Base-by-base conservation (phyloP, 768 basidiomycete genomes). In the Kwoniella newhampshirensis region DNA sequence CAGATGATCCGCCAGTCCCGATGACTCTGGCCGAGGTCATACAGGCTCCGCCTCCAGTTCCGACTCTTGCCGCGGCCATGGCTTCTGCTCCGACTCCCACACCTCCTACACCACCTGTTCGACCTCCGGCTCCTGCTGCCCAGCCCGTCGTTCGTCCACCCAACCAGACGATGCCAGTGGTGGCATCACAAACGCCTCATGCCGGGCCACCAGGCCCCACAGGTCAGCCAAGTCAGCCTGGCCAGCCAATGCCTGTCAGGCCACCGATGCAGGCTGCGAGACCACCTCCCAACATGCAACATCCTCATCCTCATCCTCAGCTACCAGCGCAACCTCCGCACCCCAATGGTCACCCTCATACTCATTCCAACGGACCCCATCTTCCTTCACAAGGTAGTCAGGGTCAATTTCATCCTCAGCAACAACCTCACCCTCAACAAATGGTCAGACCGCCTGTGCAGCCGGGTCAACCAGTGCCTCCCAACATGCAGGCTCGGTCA, bases 1-100 rank as follows among this genome's bases (percentile, higher is more conserved):
- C 55, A 17, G 47, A 6, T 57, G 21, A 26, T 9, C 27, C 12
- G 39, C 23, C 49, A 21, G 7, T 18, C 23, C 7, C 44, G n/a
- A 20, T 35, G 25, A 11, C 30, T 7, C 15, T 28, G 48, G 9
- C 30, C 26, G 48, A 30, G 30, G 30, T 25, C 13, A 26, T 46
- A 5, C 37, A 42, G 8, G 40, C 49, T 43, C 17, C 40, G 25
- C 52, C 32, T 21, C 37, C 54, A 7, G 39, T 43, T 4, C 59
- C 60, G 9, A 52, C 57, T 6, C 49, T 63, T 15, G 56, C 59
- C 20, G 56, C 59, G 20, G 54, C 53, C 15, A 26, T 56, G 21
- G 62, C 57, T 50, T 20, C 55, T 8, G 49, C 30, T 15, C 28
- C 59, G 20, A 18, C 44, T 35, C 37, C 35, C 23, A 36, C n/a